phyloP scores from a whole-genome alignment of 1,139 yeast species.

The Saccharomyces hybrid region DNA sequence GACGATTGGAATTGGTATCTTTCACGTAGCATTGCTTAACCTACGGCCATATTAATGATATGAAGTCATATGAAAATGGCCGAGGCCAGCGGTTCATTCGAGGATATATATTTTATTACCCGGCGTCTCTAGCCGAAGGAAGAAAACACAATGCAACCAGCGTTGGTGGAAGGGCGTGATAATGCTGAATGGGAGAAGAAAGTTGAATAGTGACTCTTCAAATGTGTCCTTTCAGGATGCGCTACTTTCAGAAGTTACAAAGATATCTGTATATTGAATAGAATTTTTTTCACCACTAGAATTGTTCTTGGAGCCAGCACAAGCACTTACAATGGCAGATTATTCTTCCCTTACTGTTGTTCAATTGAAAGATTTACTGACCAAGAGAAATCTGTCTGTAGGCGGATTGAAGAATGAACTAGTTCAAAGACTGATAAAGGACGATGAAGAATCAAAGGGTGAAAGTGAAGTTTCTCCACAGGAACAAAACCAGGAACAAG shows the following conservation, averaged over 20 bases:
- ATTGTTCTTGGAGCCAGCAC: not conserved
- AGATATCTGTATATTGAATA: not conserved
- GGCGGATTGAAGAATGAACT: constrained; percentile 84
- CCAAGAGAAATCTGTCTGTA: constrained; percentile 55
- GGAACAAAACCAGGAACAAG: not conserved
- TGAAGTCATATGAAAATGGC: not conserved
- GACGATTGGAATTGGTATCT: not conserved
- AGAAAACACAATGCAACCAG: not conserved
- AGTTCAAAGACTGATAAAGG: constrained; percentile 54
- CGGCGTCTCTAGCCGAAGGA: not conserved
- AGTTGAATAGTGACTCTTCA: not conserved
- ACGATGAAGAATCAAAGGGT: constrained; percentile 17
- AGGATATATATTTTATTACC: not conserved
- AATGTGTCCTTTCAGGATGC: not conserved
- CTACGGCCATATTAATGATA: not conserved
- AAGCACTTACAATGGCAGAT: constrained; percentile 40
- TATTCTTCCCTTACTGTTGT: constrained; percentile 66
- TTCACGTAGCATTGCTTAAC: not conserved
- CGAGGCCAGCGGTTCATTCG: not conserved
- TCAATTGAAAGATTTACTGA: constrained; percentile 73
- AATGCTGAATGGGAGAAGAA: not conserved
- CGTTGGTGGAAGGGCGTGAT: not conserved
- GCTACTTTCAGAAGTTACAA: not conserved
- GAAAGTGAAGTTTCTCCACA: constrained; percentile 15
- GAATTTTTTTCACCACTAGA: not conserved